Evolutionary conservation across 2,329 filamentous ascomycete species (phyloP).

Genomic region (Cladorrhinum sp.): DNA sequence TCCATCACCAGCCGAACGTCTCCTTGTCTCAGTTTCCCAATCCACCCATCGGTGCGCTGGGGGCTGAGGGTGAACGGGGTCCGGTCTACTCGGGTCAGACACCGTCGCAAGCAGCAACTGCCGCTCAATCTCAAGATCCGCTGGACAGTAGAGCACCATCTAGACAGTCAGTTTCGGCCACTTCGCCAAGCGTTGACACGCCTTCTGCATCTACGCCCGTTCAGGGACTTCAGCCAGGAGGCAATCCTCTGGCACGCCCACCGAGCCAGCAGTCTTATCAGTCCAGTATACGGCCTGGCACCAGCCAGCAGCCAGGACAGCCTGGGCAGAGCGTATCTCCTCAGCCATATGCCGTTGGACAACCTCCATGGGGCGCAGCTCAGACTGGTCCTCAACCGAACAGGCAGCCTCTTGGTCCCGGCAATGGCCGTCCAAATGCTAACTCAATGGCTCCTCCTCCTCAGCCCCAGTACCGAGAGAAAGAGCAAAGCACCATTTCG

Average conservation of each 20-base stretch:
- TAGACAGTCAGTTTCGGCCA: constrained; percentile 9
- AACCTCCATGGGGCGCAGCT: constrained; percentile 10
- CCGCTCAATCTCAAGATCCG: constrained; percentile 4
- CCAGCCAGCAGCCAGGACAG: constrained; percentile 10
- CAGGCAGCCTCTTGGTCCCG: constrained; percentile 13
- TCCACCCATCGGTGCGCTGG: not conserved
- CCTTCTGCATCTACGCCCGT: constrained; percentile 3
- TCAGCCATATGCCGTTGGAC: constrained; percentile 15
- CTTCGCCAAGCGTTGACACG: constrained; percentile 2
- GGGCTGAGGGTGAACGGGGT: constrained; percentile 1
- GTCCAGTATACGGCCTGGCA: constrained; percentile 4
- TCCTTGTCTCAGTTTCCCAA: constrained; percentile 10
- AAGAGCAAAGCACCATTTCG: constrained; percentile 30
- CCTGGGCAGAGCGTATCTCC: not conserved
- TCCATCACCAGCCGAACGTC: not conserved
- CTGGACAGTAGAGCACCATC: not conserved
- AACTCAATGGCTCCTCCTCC: constrained; percentile 7
- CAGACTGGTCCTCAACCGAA: constrained; percentile 13
- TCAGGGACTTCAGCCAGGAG: constrained; percentile 9
- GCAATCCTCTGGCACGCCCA: constrained; percentile 3
- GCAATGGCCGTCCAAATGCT: constrained; percentile 12
- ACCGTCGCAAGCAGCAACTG: not conserved
- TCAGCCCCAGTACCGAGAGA: constrained; percentile 19
- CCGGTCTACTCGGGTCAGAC: not conserved
- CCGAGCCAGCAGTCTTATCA: constrained; percentile 20